These are phyloP conservation scores for Xylaria curta DNA, from an alignment of 495 filamentous ascomycete genomes.

Conservation along the genomic window DNA sequence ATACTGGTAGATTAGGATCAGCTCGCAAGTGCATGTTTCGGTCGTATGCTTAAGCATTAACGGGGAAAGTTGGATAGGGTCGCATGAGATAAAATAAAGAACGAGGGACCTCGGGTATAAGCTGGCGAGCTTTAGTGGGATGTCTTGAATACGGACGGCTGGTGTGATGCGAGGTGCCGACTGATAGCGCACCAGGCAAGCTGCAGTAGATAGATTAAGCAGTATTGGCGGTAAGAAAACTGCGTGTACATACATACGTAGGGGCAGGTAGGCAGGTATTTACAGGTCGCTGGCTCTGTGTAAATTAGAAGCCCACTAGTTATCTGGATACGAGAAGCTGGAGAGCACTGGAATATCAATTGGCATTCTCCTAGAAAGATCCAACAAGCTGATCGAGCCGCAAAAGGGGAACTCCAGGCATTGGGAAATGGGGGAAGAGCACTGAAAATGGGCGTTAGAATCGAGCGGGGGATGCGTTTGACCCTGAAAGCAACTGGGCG, in stretches of 20 bases:
- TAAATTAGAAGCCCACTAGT: background rate
- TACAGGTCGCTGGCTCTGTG: background rate
- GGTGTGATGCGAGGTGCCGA: background rate
- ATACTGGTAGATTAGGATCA: background rate
- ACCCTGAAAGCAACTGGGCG: conserved; percentile 41
- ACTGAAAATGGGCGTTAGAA: conserved; percentile 27
- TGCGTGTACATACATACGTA: background rate
- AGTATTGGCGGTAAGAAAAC: background rate
- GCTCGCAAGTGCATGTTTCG: background rate
- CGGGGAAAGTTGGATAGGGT: background rate
- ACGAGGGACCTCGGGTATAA: background rate
- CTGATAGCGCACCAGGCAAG: background rate
- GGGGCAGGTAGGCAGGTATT: background rate
- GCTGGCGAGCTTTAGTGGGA: background rate
- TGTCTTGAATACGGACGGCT: background rate
- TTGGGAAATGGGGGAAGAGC: conserved; percentile 22
- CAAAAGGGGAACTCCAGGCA: conserved; percentile 4
- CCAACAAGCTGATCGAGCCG: background rate
- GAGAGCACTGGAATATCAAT: background rate
- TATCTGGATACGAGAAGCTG: background rate
- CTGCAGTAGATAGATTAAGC: background rate
- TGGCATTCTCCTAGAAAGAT: conserved; percentile 1
- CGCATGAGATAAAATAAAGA: background rate
- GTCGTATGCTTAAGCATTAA: background rate
- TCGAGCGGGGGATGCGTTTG: conserved; percentile 40